phyloP scores from a whole-genome alignment of 2,329 filamentous ascomycete species.

The Apiospora arundinis region DNA sequence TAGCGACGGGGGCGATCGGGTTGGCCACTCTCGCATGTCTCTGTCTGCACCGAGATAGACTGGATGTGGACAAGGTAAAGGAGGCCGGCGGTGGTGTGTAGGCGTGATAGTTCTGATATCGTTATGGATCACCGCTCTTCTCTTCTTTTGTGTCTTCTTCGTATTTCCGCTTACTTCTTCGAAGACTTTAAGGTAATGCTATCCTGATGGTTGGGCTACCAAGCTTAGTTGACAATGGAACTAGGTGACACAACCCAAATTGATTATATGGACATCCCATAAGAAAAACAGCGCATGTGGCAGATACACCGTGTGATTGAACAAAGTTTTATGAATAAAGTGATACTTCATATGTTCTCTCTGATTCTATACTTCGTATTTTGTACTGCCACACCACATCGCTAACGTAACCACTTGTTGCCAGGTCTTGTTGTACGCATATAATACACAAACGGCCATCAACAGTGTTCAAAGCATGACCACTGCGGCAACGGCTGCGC shows the following conservation, averaged over 20 bases:
- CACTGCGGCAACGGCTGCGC: not conserved
- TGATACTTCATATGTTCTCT: too few species aligned
- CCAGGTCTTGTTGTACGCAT: not conserved
- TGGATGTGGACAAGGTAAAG: slow-evolving; percentile 3
- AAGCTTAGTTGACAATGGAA: not conserved
- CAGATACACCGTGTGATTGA: too few species aligned
- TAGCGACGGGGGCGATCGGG: not conserved
- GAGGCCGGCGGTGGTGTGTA: not conserved
- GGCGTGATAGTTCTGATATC: too few species aligned
- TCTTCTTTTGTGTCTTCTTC: not conserved
- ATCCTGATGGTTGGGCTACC: not conserved
- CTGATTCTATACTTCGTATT: too few species aligned
- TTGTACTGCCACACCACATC: too few species aligned
- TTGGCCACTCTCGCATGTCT: not conserved
- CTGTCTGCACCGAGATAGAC: not conserved
- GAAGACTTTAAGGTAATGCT: not conserved
- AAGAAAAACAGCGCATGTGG: not conserved
- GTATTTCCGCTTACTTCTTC: not conserved
- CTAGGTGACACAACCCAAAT: not conserved
- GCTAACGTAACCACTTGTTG: not conserved
- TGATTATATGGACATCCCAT: too few species aligned
- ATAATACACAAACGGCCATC: not conserved
- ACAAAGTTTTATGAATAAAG: too few species aligned
- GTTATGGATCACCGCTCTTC: not conserved
- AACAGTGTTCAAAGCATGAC: not conserved